Evolutionary conservation across 2,329 filamentous ascomycete genomes (phyloP).

Genomic region (Teratosphaeriaceae sp.): DNA sequence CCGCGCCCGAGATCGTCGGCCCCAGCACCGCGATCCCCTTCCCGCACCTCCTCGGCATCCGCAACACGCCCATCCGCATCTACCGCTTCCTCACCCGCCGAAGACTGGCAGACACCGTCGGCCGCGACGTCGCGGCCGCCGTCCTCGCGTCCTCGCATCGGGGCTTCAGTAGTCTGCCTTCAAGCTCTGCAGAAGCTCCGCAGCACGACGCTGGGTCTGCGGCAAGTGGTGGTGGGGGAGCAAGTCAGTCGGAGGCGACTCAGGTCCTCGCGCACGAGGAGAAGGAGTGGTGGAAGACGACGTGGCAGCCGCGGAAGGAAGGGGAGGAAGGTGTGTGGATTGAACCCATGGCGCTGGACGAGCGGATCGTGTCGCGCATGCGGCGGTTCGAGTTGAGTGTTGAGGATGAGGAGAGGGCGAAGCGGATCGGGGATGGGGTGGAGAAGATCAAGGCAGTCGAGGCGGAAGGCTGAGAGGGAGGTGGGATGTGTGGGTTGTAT

Average conservation of each 20-base stretch:
- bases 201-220: constrained; percentile 16
- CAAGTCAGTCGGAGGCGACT: constrained; percentile 54
- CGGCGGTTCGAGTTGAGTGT: constrained; percentile 63
- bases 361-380: constrained; percentile 72
- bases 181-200: constrained; percentile 3
- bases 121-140: constrained; percentile 77
- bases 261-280: constrained; percentile 64
- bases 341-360: constrained; percentile 66
- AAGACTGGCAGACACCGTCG: constrained; percentile 77
- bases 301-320: constrained; percentile 48
- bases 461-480: not conserved
- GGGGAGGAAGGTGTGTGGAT: constrained; percentile 62
- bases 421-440: constrained; percentile 29
- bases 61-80: constrained; percentile 79
- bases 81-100: constrained; percentile 84
- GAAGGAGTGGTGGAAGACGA: constrained; percentile 75
- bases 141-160: constrained; percentile 56
- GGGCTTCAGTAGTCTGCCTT: constrained; percentile 34
- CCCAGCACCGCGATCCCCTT: constrained; percentile 68
- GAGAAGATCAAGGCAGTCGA: constrained; percentile 1
- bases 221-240: constrained; percentile 16
- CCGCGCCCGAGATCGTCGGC: constrained; percentile 63
- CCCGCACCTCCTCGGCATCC: constrained; percentile 87
- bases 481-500: not conserved
- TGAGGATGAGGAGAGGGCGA: constrained; percentile 63